Evolutionary conservation across 352 stramenopile genomes (phyloP), one percentile per base, ranked within the genome.

Genomic region (Phytopythium ostracodes): DNA sequence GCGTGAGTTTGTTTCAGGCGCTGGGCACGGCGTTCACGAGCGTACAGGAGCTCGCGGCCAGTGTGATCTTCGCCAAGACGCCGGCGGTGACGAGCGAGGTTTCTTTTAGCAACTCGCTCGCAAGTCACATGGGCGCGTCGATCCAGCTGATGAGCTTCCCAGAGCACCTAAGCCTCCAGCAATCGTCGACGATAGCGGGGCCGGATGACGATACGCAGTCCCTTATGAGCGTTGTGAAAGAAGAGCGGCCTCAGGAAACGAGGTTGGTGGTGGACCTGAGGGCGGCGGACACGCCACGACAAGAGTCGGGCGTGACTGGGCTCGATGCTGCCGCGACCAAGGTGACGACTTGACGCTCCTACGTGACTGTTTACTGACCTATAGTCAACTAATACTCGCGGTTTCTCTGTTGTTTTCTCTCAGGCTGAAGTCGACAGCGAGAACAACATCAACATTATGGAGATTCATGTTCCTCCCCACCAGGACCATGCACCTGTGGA

Each of bases 21-120:
- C 81, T 91, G 43, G 70, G 73, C 6, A 82, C 80, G 29, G 67
- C 79, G 10, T 92, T 94, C 52, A 82, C 80, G n/a, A 89, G 75
- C 33, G 76, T 93, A 42, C 85, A 93, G 64, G 85, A 93, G 52
- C 74, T 96, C 14, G 85, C 85, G 1, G 82, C 77, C 10, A 94
- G 84, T 64, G 81, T 96, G 29, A 88, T 96, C 63, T 94, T 93
- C 51, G 83, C 85, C 2, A 91, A 91, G 44, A 51, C 78, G 10
- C 87, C 83, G n/a, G 71, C 65, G 27, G 43, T 74, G 49, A 61
- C 76, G 2, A 87, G 71, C 47, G 77, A 90, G 44, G 74, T 69
- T 14, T 73, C 76, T 18, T 92, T 92, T 59, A 89, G 76, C 60
- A 90, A 64, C 60, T 90, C 71, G 8, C 69, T 92, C 24, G 79